phyloP scores from a whole-genome alignment of 495 filamentous ascomycete genomes.

The Neurospora cerealis region DNA sequence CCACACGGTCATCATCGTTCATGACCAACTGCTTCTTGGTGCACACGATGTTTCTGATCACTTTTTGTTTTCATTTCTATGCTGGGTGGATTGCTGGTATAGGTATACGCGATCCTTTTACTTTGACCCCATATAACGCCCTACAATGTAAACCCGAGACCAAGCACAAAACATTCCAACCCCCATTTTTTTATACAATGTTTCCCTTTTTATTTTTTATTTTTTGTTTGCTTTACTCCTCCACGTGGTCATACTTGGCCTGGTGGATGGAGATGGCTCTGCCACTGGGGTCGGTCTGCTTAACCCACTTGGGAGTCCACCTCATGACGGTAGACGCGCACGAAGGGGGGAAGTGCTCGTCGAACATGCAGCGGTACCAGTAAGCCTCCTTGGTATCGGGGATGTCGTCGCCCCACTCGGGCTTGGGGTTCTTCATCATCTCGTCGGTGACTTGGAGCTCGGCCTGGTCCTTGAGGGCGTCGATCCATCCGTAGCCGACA shows the following conservation, averaged over 20 bases:
- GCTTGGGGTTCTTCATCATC: constrained; percentile 93
- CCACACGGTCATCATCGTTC: neutral
- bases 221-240: constrained; percentile 4
- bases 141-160: neutral
- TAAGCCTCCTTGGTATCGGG: constrained; percentile 98
- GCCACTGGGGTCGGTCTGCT: constrained; percentile 91
- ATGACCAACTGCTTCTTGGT: neutral
- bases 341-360: constrained; percentile 90
- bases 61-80: neutral
- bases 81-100: neutral
- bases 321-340: constrained; percentile 90
- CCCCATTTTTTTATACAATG: neutral
- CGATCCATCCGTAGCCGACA: constrained; percentile 99
- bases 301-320: constrained; percentile 96
- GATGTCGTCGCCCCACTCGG: constrained; percentile 83
- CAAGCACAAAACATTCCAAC: neutral
- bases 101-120: neutral
- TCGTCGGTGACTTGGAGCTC: constrained; percentile 84
- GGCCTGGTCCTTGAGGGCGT: constrained; percentile 88
- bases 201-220: neutral
- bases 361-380: constrained; percentile 97
- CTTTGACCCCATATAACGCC: neutral
- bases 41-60: neutral
- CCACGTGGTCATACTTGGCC: constrained; percentile 49
- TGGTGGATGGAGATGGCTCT: constrained; percentile 62